Base-by-base conservation (phyloP, 768 basidiomycete species). In the Brasilioporus rufonigricans region DNA sequence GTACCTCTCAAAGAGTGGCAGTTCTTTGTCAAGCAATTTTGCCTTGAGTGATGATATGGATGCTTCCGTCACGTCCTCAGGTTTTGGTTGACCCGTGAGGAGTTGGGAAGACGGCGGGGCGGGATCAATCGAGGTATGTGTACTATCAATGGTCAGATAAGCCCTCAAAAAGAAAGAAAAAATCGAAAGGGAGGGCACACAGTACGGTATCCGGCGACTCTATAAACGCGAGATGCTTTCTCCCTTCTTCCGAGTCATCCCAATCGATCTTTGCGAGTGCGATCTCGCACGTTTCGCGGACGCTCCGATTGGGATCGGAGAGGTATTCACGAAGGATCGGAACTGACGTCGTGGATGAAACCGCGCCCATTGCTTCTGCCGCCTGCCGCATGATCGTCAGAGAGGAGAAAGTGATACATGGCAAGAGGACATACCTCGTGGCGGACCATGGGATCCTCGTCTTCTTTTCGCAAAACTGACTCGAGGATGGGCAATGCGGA, bases 291-390 rank as follows among this genome's bases (percentile, higher is more conserved):
- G 97, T 99, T 75, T 99, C 97, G 33, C 93, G 81, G 0, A 96
- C 89, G 36, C 83, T 82, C 44, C 84, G 78, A 58, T 89, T 81
- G 11, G 81, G 65, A 75, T 98, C 92, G 50, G 74, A 68, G 31
- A 89, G 72, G 73, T 87, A 94, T 69, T 87, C 77, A 52, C 76
- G 73, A 35, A 99, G 79, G 52, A 93, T 69, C 4, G 85, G 80
- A 12, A 95, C 65, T 16, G 92, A 90, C 0, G 72, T 61, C 2
- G 77, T 64, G 21, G 83, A 76, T 9, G 91, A 93, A 35, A 98
- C 92, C 1, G 97, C 97, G 38, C 95, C 97, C 78, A 99, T 88
- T 10, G 97, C 97, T 74, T 99, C 97, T n/a, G 97, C 97, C 47
- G 96, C 94, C 90, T 95, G 59, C 44, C 59, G 58, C 50, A 52